phyloP scores from a whole-genome alignment of 192 early-diverging fungal species.

The Geosiphon pyriformis region DNA sequence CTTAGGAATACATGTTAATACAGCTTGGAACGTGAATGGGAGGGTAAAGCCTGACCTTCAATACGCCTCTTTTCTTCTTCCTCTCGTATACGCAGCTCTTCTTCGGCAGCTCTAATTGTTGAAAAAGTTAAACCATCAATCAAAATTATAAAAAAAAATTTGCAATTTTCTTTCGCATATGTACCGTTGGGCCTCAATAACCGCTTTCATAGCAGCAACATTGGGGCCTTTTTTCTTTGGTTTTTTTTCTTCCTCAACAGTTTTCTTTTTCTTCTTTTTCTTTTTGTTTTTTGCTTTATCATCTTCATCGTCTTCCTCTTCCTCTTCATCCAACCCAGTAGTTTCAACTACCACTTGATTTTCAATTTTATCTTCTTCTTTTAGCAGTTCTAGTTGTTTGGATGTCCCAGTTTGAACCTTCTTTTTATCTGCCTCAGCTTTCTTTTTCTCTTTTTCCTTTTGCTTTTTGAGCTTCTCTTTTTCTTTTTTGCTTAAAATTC shows the following conservation, averaged over 20 bases:
- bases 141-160: slow-evolving; percentile 34
- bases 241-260: slow-evolving; percentile 46
- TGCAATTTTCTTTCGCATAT: slow-evolving; percentile 23
- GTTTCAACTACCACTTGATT: slow-evolving; percentile 28
- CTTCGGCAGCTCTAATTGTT: slow-evolving; percentile 61
- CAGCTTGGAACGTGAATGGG: neutral
- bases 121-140: neutral
- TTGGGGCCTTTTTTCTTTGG: slow-evolving; percentile 55
- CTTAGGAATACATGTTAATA: neutral
- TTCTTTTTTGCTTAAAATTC: slow-evolving; percentile 80
- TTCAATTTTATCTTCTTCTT: slow-evolving; percentile 35
- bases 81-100: slow-evolving; percentile 58
- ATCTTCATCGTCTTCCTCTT: slow-evolving; percentile 36
- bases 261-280: slow-evolving; percentile 55
- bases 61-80: slow-evolving; percentile 64
- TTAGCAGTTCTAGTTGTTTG: slow-evolving; percentile 19
- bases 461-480: slow-evolving; percentile 84
- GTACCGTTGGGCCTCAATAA: slow-evolving; percentile 3
- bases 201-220: slow-evolving; percentile 50
- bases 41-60: neutral
- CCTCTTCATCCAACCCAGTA: slow-evolving; percentile 34
- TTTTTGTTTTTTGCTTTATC: slow-evolving; percentile 47
- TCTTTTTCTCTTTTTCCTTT: slow-evolving; percentile 55
- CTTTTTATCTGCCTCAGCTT: slow-evolving; percentile 45
- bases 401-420: slow-evolving; percentile 31